A percentile compares a stretch with the other conserved stretches of the same genome.
Evolutionary conservation across 1,284 basidiomycete species (phyloP).

Genomic region (Anthracocystis setariae): DNA sequence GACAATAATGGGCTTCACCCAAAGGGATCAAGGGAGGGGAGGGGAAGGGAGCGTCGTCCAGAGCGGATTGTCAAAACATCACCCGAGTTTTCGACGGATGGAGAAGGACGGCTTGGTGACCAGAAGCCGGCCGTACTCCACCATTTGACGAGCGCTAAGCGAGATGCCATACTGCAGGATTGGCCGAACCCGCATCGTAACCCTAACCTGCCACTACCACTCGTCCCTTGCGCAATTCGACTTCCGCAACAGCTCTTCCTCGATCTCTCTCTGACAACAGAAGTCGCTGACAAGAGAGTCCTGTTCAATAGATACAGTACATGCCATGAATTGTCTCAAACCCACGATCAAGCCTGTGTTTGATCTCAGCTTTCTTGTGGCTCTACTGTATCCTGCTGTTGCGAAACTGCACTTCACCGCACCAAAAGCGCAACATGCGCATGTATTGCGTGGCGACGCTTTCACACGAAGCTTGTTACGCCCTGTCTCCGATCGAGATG

Average conservation of each 20-base stretch:
- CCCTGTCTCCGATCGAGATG: no score
- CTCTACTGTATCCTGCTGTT: not conserved
- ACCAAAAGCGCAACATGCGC: no score
- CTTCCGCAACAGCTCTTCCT: no score
- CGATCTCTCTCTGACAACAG: no score
- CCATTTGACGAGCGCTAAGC: conserved; percentile 9
- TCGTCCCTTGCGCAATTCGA: no score
- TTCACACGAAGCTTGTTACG: no score
- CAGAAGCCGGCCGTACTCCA: conserved; percentile 29
- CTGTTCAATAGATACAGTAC: not conserved
- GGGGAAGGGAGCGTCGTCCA: not conserved
- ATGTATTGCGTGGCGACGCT: no score
- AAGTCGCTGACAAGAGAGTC: no score
- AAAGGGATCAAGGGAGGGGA: no score
- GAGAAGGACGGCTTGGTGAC: conserved; percentile 6
- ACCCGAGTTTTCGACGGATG: conserved; percentile 43
- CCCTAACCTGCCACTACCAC: not conserved
- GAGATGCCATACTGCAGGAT: conserved; percentile 1
- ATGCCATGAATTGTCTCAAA: conserved; percentile 1
- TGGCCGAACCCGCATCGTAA: conserved; percentile 1
- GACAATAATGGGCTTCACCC: conserved; percentile 15
- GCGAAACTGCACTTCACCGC: no score
- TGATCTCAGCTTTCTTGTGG: not conserved
- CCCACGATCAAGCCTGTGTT: not conserved
- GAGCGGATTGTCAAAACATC: conserved; percentile 32